Base-by-base conservation (phyloP, 1,139 yeast genomes). In the Taphrina confusa region DNA sequence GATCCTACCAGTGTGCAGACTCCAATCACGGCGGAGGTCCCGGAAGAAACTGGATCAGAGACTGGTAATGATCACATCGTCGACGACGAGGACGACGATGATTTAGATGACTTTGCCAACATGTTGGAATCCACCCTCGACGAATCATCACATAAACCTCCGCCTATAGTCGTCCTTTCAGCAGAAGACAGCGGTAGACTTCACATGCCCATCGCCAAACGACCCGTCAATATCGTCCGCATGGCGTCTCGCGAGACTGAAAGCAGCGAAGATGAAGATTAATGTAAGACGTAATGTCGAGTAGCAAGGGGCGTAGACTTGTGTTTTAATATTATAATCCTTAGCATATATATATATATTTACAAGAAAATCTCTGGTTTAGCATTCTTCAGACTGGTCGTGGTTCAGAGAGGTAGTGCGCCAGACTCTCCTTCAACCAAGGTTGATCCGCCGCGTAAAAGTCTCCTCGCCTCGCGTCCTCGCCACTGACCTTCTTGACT, bases 401-500 rank as follows among this genome's bases (percentile, higher is more conserved):
- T 37, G 44, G 45, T 44, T 46, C 49, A n/a, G 61, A 65, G 52
- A 45, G 64, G 60, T 50, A 68, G 34, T 27, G 62, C 27, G 66
- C 66, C 12, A 68, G 61, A 52, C 69, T 68, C 44, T 67, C 70
- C 14, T 61, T 55, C 20, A 67, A 57, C 62, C 67, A 65, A 30
- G 64, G 66, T 37, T 49, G 45, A 40, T 50, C 47, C 22, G 36
- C 42, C 18, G 30, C 14, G 40, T 66, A 67, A 47, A 57, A 67
- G 20, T 44, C 64, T 11, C 69, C 62, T 14, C 67, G 82, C 75
- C 98, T 82, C 1, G 89, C 96, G 30, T 82, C 77, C 70, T 92
- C 97, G 73, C 91, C 97, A 70, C 87, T 89, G 72, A 87, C 87
- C 67, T 87, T 91, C 20, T 51, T 60, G 37, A 60, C 59, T 71